Conservation (phyloP, 176 grass and related monocot species). For the Calamus simplicifolius region DNA sequence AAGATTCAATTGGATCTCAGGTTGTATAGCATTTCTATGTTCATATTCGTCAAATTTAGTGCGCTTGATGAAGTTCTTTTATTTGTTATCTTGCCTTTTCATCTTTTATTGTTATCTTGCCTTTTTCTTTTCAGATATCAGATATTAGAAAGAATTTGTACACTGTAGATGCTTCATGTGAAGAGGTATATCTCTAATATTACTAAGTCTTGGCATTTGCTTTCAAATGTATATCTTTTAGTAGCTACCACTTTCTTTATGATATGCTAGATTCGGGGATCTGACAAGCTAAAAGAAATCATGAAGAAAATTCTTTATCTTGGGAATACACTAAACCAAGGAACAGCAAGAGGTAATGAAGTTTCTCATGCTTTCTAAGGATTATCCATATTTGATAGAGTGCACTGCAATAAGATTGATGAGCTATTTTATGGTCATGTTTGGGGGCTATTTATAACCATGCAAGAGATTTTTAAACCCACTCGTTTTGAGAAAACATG, state of each 20-base stretch:
- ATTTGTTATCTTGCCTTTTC: constrained; percentile 24
- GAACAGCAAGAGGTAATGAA: constrained; percentile 79
- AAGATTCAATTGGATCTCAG: constrained; percentile 90
- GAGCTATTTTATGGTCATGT: too few species aligned
- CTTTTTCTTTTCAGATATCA: constrained; percentile 56
- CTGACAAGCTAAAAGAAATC: constrained; percentile 90
- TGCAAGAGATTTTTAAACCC: too few species aligned
- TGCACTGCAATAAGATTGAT: too few species aligned
- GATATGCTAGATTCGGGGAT: constrained; percentile 55
- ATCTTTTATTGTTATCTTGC: constrained; percentile 22
- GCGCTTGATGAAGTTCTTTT: constrained; percentile 10
- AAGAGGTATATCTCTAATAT: constrained; percentile 63
- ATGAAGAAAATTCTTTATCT: constrained; percentile 91
- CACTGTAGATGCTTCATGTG: constrained; percentile 62
- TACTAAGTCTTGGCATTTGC: constrained; percentile 2
- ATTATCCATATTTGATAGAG: neutral
- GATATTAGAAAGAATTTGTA: constrained; percentile 80
- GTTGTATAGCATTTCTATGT: constrained; percentile 21
- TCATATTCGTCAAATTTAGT: too few species aligned
- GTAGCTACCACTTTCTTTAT: constrained; percentile 23
- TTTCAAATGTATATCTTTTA: constrained; percentile 17
- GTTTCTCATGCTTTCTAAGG: neutral
- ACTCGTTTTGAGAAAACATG: too few species aligned
- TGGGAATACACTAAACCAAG: constrained; percentile 92
- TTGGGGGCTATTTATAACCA: too few species aligned